Conservation (phyloP, 225 moss, liverwort and hornwort species). For the Polytrichum formosum region DNA sequence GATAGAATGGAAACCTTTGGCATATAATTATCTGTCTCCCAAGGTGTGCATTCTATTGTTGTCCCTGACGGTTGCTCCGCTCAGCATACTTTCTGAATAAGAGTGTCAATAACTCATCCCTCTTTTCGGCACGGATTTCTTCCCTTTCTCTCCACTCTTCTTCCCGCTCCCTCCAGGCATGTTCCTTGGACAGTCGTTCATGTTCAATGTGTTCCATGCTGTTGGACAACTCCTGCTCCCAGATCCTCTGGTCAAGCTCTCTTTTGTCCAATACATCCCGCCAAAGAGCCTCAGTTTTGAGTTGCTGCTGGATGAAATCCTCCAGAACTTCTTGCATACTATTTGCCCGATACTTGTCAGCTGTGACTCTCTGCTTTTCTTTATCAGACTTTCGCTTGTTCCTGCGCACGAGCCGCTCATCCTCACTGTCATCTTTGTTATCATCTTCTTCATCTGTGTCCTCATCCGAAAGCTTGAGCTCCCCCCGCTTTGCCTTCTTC, state of each 20-base stretch:
- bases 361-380: slow-evolving; percentile 86
- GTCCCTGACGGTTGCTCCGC: slow-evolving; percentile 29
- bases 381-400: slow-evolving; percentile 97
- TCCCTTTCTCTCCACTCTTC: slow-evolving; percentile 73
- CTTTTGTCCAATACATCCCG: slow-evolving; percentile 65
- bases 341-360: slow-evolving; percentile 89
- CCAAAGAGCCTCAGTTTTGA: slow-evolving; percentile 78
- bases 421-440: slow-evolving; percentile 74
- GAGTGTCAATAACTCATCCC: slow-evolving; percentile 66
- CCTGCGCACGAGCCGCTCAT: slow-evolving; percentile 73
- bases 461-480: slow-evolving; percentile 80
- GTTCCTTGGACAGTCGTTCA: slow-evolving; percentile 52
- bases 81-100: slow-evolving; percentile 61
- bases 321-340: slow-evolving; percentile 98
- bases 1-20: no score
- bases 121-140: slow-evolving; percentile 70
- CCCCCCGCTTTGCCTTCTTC: slow-evolving; percentile 80
- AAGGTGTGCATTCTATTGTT: background rate
- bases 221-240: slow-evolving; percentile 84
- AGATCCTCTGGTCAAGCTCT: slow-evolving; percentile 68
- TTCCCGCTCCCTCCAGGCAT: slow-evolving; percentile 76
- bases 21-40: no score
- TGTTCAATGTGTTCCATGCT: slow-evolving; percentile 84
- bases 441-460: slow-evolving; percentile 95
- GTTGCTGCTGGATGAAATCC: slow-evolving; percentile 91